Conservation (phyloP, 768 basidiomycete genomes). For the Mycena leptocephala region DNA sequence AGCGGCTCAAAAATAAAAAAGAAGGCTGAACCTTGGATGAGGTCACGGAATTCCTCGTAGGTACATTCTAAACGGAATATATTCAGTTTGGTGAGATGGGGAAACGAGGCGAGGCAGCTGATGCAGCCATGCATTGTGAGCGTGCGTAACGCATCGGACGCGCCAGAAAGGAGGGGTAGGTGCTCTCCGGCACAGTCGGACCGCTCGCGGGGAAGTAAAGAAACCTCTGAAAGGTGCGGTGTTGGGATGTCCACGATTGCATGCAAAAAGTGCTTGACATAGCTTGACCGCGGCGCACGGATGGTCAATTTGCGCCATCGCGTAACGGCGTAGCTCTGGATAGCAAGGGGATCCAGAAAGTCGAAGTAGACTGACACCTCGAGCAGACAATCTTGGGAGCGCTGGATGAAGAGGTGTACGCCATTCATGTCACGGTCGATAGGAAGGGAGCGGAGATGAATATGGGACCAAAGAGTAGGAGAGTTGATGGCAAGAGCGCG, state of each 20-base stretch:
- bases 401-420: constrained; percentile 42
- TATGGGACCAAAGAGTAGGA: constrained; percentile 49
- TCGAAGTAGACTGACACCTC: constrained; percentile 37
- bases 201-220: neutral
- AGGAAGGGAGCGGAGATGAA: constrained; percentile 33
- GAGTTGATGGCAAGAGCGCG: constrained; percentile 41
- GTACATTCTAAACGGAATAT: constrained; percentile 14
- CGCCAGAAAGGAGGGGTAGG: constrained; percentile 10
- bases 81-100: constrained; percentile 26
- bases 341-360: neutral
- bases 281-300: neutral
- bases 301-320: constrained; percentile 24
- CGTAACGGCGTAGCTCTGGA: neutral
- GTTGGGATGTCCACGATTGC: neutral
- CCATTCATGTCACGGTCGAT: constrained; percentile 19
- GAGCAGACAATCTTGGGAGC: constrained; percentile 42
- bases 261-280: constrained; percentile 8
- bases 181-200: neutral
- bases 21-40: constrained; percentile 11
- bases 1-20: constrained; percentile 21
- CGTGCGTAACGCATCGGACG: constrained; percentile 5
- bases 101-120: constrained; percentile 28
- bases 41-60: constrained; percentile 25
- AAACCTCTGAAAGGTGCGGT: constrained; percentile 13
- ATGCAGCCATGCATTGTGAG: constrained; percentile 32